Conservation (phyloP, 345 rosid species). For the Erodium maritimum region DNA sequence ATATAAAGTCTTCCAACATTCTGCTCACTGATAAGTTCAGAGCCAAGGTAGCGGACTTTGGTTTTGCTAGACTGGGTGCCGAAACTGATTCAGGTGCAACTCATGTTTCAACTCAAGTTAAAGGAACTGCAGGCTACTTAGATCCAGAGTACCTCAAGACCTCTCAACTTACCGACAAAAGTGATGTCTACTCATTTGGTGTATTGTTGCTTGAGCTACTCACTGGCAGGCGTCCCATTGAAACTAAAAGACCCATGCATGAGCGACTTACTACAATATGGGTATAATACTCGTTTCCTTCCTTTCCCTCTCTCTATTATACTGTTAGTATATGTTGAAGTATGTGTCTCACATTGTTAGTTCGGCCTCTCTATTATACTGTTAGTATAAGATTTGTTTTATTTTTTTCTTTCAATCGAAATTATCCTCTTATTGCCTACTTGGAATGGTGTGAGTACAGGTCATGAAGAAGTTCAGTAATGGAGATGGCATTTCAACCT, state of each 20-base stretch:
- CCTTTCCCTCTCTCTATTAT: constrained; percentile 5
- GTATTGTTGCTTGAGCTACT: constrained; percentile 66
- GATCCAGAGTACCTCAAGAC: constrained; percentile 87
- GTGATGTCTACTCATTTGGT: constrained; percentile 94
- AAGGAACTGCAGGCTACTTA: constrained; percentile 93
- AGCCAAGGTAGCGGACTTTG: constrained; percentile 89
- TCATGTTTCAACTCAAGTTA: constrained; percentile 91
- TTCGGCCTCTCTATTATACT: neutral
- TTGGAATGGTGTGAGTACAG: constrained; percentile 29
- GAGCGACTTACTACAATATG: constrained; percentile 77
- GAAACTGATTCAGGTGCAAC: constrained; percentile 70
- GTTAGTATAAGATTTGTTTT: constrained; percentile 22
- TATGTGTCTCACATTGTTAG: neutral
- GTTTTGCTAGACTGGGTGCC: constrained; percentile 79
- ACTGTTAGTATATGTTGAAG: too few species aligned
- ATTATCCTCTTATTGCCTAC: too few species aligned
- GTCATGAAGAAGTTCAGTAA: constrained; percentile 55
- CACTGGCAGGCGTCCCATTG: constrained; percentile 81
- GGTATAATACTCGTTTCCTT: constrained; percentile 27
- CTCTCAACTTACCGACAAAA: constrained; percentile 82
- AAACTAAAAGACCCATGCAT: constrained; percentile 48
- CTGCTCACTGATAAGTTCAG: constrained; percentile 74
- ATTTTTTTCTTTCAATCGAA: constrained; percentile 1
- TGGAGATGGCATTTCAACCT: constrained; percentile 40
- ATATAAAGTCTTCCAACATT: constrained; percentile 88